phyloP scores from a whole-genome alignment of 345 rosid species.

The Bruguiera sexangula region DNA sequence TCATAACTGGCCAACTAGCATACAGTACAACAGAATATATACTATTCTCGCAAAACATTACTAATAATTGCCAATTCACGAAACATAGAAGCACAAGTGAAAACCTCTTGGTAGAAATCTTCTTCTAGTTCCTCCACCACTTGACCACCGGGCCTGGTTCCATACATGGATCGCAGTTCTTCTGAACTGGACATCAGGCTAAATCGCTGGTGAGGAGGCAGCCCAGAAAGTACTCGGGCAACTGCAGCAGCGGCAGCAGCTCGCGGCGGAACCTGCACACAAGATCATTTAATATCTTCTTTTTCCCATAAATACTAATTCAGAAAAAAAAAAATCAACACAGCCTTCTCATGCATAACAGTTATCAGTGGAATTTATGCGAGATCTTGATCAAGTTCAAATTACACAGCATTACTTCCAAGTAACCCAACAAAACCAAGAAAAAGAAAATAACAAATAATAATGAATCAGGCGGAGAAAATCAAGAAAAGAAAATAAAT shows the following conservation, averaged over 20 bases:
- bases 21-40: no score
- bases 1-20: no score
- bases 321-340: no score
- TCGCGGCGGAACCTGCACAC: slow-evolving; percentile 83
- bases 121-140: slow-evolving; percentile 65
- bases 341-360: no score
- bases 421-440: no score
- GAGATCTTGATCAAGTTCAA: no score
- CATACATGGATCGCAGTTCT: slow-evolving; percentile 72
- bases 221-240: slow-evolving; percentile 84
- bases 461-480: not conserved
- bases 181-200: slow-evolving; percentile 77
- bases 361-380: no score
- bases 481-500: not conserved
- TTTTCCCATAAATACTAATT: not conserved
- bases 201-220: slow-evolving; percentile 74
- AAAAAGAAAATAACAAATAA: not conserved
- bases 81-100: not conserved
- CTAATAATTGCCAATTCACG: not conserved
- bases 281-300: not conserved
- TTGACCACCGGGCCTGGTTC: slow-evolving; percentile 56
- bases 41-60: no score
- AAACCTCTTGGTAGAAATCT: slow-evolving; percentile 84
- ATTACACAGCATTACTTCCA: no score
- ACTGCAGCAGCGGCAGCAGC: slow-evolving; percentile 98